Base-by-base conservation (phyloP, 2,329 filamentous ascomycete species). In the Aspergillus texensis region DNA sequence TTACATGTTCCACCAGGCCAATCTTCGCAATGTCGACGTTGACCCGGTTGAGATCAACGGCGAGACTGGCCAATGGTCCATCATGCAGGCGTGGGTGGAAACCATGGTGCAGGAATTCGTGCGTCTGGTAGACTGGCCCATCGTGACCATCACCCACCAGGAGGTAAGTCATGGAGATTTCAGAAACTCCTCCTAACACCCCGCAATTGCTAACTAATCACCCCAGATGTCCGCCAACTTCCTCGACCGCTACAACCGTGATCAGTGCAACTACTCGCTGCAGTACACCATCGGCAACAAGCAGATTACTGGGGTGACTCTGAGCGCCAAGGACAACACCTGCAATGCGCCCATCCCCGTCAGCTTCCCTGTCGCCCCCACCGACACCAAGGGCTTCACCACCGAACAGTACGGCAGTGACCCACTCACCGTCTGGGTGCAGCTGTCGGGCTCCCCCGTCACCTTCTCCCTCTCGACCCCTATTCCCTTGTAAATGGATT, bases 1-100 rank as follows among this genome's bases (percentile, higher is more conserved):
- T 32, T 87, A 83, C 78, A 88, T 88, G 86, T 88, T 89, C 79
- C 87, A 89, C 73, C 86, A 89, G 76, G 85, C 86, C 62, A 89
- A 89, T 71, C 70, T 86, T 64, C 83, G 86, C 61, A 82, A 84
- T 52, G 76, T 77, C 3, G 85, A 85, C 59, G 79, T 82, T 58
- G 73, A 75, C 2, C 70, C 74, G 3, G 81, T 82, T 55, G 83
- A 80, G 11, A 77, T 87, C 57, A 85, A 86, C 62, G 79, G 81
- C 19, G 75, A 81, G 16, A 73, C 75, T 1, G 79, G 75, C 3
- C 77, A 82, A 65, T 78, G 83, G 62, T 86, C 85, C 1, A 80
- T 88, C 21, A 79, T 87, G 65, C 84, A 86, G 74, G 83, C 82
- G 14, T 88, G 86, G 86, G 80, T 83, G 21, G 85, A 88, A 74